Percentiles rank a stretch among this genome's conserved stretches.
These are phyloP conservation scores for Erucastrum elatum DNA, from an alignment of 345 rosid genomes.

Conservation along the genomic window DNA sequence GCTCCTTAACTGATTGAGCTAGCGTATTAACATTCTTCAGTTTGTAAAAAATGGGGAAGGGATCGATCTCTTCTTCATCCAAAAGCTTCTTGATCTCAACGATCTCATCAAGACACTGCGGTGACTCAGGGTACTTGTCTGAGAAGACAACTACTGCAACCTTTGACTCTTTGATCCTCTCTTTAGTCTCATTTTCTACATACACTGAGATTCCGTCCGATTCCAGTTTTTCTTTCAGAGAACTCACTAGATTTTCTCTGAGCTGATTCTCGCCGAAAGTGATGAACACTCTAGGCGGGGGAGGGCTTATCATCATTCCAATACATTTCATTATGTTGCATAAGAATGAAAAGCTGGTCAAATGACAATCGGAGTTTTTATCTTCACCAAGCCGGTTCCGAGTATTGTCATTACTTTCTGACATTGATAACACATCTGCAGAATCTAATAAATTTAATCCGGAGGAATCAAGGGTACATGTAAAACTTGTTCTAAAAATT, in stretches of 20 bases:
- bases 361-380: background rate
- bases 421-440: background rate
- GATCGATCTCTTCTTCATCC: constrained; percentile 11
- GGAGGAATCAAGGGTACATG: too few species aligned
- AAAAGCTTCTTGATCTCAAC: constrained; percentile 28
- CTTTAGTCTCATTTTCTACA: background rate
- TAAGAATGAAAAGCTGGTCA: background rate
- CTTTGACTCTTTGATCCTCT: background rate
- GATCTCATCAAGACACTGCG: constrained; percentile 20
- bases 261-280: constrained; percentile 12
- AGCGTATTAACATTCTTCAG: background rate
- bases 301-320: background rate
- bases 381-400: background rate
- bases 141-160: constrained; percentile 19
- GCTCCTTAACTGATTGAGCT: background rate
- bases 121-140: background rate
- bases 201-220: background rate
- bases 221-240: background rate
- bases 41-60: constrained; percentile 14
- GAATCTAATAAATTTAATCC: background rate
- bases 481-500: too few species aligned
- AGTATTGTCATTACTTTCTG: constrained; percentile 23
- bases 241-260: background rate
- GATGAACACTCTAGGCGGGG: constrained; percentile 3
- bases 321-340: background rate